These are phyloP conservation scores for Torulaspora globosa DNA, from an alignment of 1,139 yeast genomes.

Conservation along the genomic window DNA sequence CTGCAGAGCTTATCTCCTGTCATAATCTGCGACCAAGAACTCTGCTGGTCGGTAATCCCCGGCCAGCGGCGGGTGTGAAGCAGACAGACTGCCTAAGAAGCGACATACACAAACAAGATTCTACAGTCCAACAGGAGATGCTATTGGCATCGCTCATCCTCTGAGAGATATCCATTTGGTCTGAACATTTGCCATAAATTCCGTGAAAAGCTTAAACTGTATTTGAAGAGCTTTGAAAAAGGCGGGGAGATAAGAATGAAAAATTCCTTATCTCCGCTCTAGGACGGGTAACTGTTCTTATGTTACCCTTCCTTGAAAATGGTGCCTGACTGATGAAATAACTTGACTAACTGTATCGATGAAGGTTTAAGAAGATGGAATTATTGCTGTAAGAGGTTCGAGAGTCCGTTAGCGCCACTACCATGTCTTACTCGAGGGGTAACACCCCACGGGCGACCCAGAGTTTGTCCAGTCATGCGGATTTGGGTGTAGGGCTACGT, in stretches of 20 bases:
- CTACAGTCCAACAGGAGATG: too few relatives aligned
- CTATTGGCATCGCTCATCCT: not conserved
- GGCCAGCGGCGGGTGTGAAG: not conserved
- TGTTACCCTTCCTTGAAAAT: not conserved
- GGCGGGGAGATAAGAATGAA: too few relatives aligned
- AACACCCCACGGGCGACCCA: conserved; percentile 17
- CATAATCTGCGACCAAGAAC: not conserved
- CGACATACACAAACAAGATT: not conserved
- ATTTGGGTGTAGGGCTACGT: conserved; percentile 17
- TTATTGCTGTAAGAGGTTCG: not conserved
- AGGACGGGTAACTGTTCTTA: not conserved
- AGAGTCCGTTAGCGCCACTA: not conserved
- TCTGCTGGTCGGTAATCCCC: not conserved
- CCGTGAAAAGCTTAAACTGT: too few relatives aligned
- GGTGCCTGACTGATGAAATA: not conserved
- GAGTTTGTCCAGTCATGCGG: conserved; percentile 12
- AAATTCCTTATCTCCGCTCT: not conserved
- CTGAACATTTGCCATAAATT: too few relatives aligned
- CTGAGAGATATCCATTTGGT: too few relatives aligned
- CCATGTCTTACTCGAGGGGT: conserved; percentile 20
- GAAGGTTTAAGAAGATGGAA: not conserved
- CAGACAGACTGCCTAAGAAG: not conserved
- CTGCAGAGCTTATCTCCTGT: conserved; percentile 5
- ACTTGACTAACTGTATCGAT: not conserved
- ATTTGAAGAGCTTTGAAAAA: too few relatives aligned